phyloP scores from a whole-genome alignment of 768 basidiomycete genomes.

The Lentinula guzmanii region DNA sequence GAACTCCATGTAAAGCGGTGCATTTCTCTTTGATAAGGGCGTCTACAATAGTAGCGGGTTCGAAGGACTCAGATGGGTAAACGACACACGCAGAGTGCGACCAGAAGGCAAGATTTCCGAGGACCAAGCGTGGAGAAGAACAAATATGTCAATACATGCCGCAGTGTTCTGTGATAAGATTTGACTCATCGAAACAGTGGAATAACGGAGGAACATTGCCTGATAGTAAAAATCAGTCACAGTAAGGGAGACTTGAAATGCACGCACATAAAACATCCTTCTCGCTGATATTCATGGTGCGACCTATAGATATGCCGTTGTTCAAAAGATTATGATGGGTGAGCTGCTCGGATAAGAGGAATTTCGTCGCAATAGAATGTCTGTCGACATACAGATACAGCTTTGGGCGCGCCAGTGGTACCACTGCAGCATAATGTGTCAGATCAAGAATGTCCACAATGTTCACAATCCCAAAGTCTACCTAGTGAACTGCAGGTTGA shows the following conservation, averaged over 20 bases:
- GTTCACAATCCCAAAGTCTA: slow-evolving; percentile 17
- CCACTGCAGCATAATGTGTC: slow-evolving; percentile 38
- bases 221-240: slow-evolving; percentile 19
- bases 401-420: slow-evolving; percentile 78
- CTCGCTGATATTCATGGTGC: slow-evolving; percentile 62
- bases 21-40: slow-evolving; percentile 64
- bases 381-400: slow-evolving; percentile 57
- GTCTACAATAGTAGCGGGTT: slow-evolving; percentile 64
- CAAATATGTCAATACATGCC: slow-evolving; percentile 9
- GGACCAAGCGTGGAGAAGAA: slow-evolving; percentile 53
- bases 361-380: neutral
- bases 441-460: neutral
- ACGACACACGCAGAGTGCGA: slow-evolving; percentile 67
- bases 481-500: slow-evolving; percentile 87
- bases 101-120: slow-evolving; percentile 80
- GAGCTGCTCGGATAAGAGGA: slow-evolving; percentile 35
- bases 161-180: neutral
- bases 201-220: slow-evolving; percentile 83
- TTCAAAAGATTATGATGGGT: slow-evolving; percentile 79
- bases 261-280: slow-evolving; percentile 64
- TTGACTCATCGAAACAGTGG: slow-evolving; percentile 83
- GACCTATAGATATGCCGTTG: slow-evolving; percentile 65
- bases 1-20: slow-evolving; percentile 79
- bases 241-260: neutral
- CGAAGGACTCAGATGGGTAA: slow-evolving; percentile 62